Percentiles rank a stretch among this genome's conserved stretches.
Conservation (phyloP, 1,284 basidiomycete genomes). For the Vanrija sp. region DNA sequence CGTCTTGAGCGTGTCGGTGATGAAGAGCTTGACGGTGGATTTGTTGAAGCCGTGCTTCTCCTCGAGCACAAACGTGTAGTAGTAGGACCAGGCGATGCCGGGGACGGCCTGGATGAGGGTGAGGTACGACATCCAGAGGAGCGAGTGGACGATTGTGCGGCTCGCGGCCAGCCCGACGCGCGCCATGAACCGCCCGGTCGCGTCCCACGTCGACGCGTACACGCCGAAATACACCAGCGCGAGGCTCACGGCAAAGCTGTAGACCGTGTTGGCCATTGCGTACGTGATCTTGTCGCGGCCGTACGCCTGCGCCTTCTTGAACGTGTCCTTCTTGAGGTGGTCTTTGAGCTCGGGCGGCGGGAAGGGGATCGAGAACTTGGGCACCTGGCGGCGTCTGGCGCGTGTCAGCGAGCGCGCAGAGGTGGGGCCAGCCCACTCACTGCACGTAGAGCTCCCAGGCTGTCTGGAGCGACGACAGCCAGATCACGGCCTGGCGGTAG, state of each 20-base stretch:
- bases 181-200: conserved; percentile 31
- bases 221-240: conserved; percentile 68
- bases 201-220: conserved; percentile 73
- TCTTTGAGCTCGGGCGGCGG: conserved; percentile 70
- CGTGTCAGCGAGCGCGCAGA: not conserved
- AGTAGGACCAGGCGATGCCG: conserved; percentile 67
- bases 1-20: conserved; percentile 74
- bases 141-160: conserved; percentile 71
- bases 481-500: conserved; percentile 28
- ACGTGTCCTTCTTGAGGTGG: conserved; percentile 70
- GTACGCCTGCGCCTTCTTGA: conserved; percentile 85
- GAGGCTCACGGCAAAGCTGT: conserved; percentile 69
- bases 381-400: conserved; percentile 65
- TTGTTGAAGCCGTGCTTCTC: conserved; percentile 97
- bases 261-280: conserved; percentile 66
- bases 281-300: conserved; percentile 89
- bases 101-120: conserved; percentile 66
- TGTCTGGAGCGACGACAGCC: conserved; percentile 28
- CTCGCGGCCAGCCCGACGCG: conserved; percentile 53
- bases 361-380: conserved; percentile 69
- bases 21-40: conserved; percentile 69
- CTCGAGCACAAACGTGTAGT: conserved; percentile 90
- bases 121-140: conserved; percentile 68
- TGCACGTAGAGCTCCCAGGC: conserved; percentile 35
- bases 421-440: conserved; percentile 20